Percentiles rank a stretch among this genome's conserved stretches.
Conservation (phyloP, 2,329 filamentous ascomycete species). For the Monilinia fructicola region DNA sequence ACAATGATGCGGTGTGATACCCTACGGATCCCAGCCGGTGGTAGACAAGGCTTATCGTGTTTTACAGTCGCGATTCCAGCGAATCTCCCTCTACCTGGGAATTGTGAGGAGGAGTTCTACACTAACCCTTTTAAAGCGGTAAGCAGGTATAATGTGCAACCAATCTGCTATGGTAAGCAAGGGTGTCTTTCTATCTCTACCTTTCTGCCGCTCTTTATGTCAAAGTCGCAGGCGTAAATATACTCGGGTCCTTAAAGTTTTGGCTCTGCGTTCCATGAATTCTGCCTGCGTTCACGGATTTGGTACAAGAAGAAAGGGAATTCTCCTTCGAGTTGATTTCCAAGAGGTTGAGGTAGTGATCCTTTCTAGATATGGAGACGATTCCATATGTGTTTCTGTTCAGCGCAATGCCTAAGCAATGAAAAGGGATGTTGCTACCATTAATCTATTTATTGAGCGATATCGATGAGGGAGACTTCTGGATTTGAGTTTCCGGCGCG, state of each 20-base stretch:
- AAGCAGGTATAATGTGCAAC: not conserved
- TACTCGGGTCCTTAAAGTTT: not conserved
- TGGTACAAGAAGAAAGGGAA: not conserved
- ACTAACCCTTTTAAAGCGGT: not conserved
- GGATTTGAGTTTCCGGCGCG: not conserved
- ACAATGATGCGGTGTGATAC: constrained; percentile 5
- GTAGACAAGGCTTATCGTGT: constrained; percentile 15
- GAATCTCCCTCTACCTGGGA: not conserved
- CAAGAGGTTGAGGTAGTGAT: not conserved
- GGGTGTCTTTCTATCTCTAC: not conserved
- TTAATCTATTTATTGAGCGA: not conserved
- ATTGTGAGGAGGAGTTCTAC: not conserved
- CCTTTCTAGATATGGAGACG: not conserved
- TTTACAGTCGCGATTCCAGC: not conserved
- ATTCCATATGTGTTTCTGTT: not conserved
- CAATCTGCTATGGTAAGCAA: not conserved
- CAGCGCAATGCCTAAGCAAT: not conserved
- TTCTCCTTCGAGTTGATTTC: constrained; percentile 3
- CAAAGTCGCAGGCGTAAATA: not conserved
- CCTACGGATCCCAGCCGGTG: not conserved
- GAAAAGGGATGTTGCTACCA: not conserved
- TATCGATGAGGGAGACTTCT: no score
- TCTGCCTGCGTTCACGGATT: not conserved
- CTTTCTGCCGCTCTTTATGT: not conserved
- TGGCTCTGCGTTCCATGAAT: constrained; percentile 6